Conservation (phyloP, 352 stramenopile genomes). For the Globisporangium uncinulatum region DNA sequence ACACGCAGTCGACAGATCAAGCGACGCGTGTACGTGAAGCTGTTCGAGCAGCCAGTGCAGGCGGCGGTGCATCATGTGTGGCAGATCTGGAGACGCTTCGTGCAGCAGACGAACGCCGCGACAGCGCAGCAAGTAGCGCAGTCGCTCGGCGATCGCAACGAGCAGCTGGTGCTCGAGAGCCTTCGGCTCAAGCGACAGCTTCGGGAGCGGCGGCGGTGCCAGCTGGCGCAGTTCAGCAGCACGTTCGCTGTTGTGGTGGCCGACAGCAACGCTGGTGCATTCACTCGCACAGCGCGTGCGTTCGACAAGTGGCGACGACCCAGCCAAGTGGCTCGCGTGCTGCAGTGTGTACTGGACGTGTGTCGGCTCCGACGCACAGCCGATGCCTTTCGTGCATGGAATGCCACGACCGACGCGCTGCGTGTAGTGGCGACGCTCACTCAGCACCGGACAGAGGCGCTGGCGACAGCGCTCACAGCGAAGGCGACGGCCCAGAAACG, state of each 20-base stretch:
- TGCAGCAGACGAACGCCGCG: neutral
- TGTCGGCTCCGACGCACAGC: neutral
- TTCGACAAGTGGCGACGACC: conserved; percentile 4
- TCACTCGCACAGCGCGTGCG: neutral
- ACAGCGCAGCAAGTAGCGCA: conserved; percentile 7
- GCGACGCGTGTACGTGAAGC: conserved; percentile 4
- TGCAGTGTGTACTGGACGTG: neutral
- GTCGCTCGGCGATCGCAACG: conserved; percentile 16
- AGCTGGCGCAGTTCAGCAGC: conserved; percentile 7
- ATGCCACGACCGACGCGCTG: neutral
- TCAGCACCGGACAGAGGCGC: neutral
- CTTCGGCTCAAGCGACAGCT: conserved; percentile 12
- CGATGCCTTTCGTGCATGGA: conserved; percentile 1
- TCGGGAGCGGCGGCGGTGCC: conserved; percentile 7
- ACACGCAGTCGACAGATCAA: neutral
- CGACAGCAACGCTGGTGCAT: neutral
- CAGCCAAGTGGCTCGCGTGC: neutral
- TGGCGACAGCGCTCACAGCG: conserved; percentile 1
- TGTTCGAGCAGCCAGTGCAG: conserved; percentile 1
- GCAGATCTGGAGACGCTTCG: conserved; percentile 6
- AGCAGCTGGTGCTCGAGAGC: conserved; percentile 19
- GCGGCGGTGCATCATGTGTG: conserved; percentile 5
- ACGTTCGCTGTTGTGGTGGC: conserved; percentile 5
- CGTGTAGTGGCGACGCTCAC: neutral
- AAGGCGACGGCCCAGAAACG: conserved; percentile 1